phyloP scores from a whole-genome alignment of 2,329 filamentous ascomycete genomes.

The Lasiodiplodia hormozganensis region DNA sequence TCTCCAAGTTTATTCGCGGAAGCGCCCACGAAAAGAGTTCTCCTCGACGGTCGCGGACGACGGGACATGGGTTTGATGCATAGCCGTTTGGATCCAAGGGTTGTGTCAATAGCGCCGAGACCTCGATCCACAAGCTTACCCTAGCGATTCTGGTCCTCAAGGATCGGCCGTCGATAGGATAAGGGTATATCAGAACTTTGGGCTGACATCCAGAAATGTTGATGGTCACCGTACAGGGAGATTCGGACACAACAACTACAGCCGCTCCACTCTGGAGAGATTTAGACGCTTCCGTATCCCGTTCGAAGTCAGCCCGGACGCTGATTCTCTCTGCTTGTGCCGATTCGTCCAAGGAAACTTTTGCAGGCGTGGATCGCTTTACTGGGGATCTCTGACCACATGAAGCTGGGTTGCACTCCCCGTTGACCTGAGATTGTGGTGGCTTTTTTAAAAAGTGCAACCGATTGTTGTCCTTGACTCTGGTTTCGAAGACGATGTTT shows the following conservation, averaged over 20 bases:
- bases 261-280: neutral
- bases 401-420: neutral
- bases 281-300: neutral
- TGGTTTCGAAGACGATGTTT: slow-evolving; percentile 3
- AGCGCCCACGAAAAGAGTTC: neutral
- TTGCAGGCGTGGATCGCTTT: neutral
- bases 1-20: neutral
- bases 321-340: neutral
- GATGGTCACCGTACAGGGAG: neutral
- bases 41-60: neutral
- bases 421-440: neutral
- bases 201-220: neutral
- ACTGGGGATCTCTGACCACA: neutral
- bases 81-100: neutral
- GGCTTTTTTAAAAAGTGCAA: neutral
- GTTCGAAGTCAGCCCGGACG: neutral
- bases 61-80: neutral
- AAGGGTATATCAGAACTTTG: neutral
- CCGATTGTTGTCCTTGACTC: neutral
- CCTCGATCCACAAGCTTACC: neutral
- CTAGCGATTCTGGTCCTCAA: neutral
- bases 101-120: neutral
- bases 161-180: neutral
- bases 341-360: neutral
- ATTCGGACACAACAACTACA: neutral